Base-by-base conservation (phyloP, 2,329 filamentous ascomycete genomes). In the Phialophora tarda region DNA sequence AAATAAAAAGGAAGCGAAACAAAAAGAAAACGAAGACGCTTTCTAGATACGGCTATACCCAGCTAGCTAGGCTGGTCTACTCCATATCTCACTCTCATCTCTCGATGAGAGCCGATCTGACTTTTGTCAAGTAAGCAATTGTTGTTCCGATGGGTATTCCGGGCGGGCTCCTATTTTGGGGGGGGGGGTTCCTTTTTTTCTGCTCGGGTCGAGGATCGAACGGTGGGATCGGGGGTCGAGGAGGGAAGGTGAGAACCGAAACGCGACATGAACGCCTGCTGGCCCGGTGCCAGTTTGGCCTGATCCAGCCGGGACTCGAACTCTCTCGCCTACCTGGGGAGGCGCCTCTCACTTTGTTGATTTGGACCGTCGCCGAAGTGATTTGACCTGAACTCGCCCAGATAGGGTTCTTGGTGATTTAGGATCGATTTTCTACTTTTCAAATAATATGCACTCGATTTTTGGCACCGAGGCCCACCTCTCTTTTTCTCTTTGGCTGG, bases 341-440 rank as follows among this genome's bases (percentile, higher is more conserved):
- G 47, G 17, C 57, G 30, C 28, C 28, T 59, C 3, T 23, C 30
- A 28, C 11, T 30, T 24, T 59, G 41, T 59, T 50, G 57, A 50
- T 47, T 59, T 59, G 38, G 57, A 47, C 48, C 48, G 48, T 51
- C 48, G 48, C 48, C 48, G 48, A 51, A 51, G 21, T 51, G 48
- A 28, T 51, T 51, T 51, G 48, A n/a, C 21, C 48, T 51, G 48
- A 51, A 26, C 57, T 59, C 47, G 41, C 57, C 57, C 47, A 26
- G 47, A 41, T 59, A 59, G 57, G 41, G 41, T 24, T 59, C 57
- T 59, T 59, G 41, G 57, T 17, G 57, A 59, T 59, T 59, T 59
- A 30, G 26, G 26, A 50, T 21, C 24, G 17, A 1, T 26, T 59
- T 59, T 23, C 12, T n/a, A 2, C 2, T 17, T 30, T 30, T 10